phyloP scores from a whole-genome alignment of 805 yeast species.

The Cyberlindnera saturnus region DNA sequence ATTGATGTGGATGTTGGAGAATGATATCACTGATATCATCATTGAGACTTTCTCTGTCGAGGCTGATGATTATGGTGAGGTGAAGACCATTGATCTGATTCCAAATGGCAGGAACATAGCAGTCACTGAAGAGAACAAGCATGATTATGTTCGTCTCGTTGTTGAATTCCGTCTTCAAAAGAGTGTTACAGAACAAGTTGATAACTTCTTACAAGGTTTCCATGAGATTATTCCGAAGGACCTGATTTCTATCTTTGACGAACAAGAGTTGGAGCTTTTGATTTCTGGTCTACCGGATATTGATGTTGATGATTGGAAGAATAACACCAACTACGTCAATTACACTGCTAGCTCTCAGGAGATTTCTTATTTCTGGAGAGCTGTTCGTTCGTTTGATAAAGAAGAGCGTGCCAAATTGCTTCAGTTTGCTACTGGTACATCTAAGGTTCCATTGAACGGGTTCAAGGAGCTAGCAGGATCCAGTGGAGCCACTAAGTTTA shows the following conservation, averaged over 20 bases:
- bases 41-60: conserved; percentile 93
- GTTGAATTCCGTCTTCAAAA: conserved; percentile 82
- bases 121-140: conserved; percentile 87
- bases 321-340: conserved; percentile 73
- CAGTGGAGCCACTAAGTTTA: conserved; percentile 78
- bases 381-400: conserved; percentile 86
- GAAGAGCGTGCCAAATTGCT: conserved; percentile 92
- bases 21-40: conserved; percentile 92
- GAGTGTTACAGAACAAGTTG: conserved; percentile 84
- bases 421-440: conserved; percentile 96
- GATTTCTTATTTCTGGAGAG: conserved; percentile 97
- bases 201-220: conserved; percentile 79
- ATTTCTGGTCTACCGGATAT: conserved; percentile 95
- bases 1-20: conserved; percentile 91
- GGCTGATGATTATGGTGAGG: conserved; percentile 90
- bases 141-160: conserved; percentile 77
- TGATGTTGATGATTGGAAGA: conserved; percentile 94
- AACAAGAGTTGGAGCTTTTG: conserved; percentile 87
- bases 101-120: conserved; percentile 78
- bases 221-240: conserved; percentile 85
- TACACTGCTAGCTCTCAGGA: conserved; percentile 80
- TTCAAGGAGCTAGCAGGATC: conserved; percentile 87
- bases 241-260: conserved; percentile 81
- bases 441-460: conserved; percentile 93
- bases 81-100: conserved; percentile 72